Base-by-base conservation (phyloP, 2,329 filamentous ascomycete genomes). In the Beauveria caledonica region DNA sequence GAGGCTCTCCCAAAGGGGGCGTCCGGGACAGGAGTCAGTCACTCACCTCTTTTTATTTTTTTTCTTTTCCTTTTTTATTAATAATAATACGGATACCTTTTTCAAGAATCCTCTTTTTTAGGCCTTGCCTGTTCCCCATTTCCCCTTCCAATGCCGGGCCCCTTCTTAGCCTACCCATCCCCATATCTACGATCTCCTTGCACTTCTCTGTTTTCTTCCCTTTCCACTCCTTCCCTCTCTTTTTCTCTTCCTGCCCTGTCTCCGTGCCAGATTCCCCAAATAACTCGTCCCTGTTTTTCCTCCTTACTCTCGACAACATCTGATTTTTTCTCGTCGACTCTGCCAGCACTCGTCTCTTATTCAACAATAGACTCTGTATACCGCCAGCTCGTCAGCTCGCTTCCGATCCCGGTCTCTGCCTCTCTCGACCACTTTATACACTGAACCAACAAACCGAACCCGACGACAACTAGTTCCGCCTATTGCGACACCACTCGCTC, bases 181-280 rank as follows among this genome's bases (percentile, higher is more conserved):
- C 62, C 59, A 61, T 63, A 53, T 61, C 51, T 58, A 56, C 50
- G 51, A 53, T 46, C 40, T 58, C 57, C 42, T 60, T 60, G 49
- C 48, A 53, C 62, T 62, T 63, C 63, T 63, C 62, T 63, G 63
- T 64, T 66, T 66, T 59, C 58, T 66, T 59, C 55, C 63, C 51
- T 63, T 55, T 58, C 62, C 64, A 63, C 55, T 63, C 57, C 58
- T 64, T 54, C 64, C 64, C 63, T 63, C 61, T 60, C 62, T 62
- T 42, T 60, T 63, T 60, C 58, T 51, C 62, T 63, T 60, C 39
- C 62, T 49, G 21, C 27, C 21, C 17, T 50, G 17, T 45, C 29
- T 29, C 17, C 44, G 21, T 50, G 19, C 51, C 39, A 56, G 50
- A 57, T 60, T 60, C 62, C 54, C 52, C 42, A 60, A 60, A n/a